Percentiles rank a stretch among this genome's conserved stretches.
These are phyloP conservation scores for Combretum micranthum DNA, from an alignment of 345 rosid genomes.

Conservation along the genomic window DNA sequence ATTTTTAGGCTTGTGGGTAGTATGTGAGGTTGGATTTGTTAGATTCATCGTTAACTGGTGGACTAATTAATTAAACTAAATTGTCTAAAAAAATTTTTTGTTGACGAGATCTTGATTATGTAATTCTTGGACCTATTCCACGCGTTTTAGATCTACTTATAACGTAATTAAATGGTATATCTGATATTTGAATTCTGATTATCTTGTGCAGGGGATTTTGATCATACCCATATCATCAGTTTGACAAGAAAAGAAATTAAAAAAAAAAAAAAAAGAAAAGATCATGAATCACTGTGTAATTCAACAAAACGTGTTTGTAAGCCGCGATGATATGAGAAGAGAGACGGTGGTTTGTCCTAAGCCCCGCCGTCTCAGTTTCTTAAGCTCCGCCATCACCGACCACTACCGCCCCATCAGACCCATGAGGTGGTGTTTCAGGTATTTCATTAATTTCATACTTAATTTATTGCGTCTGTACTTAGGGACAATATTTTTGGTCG, in stretches of 20 bases:
- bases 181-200: background rate
- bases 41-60: too few species aligned
- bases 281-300: slow-evolving; percentile 60
- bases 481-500: background rate
- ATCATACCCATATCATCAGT: too few species aligned
- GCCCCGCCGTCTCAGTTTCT: slow-evolving; percentile 56
- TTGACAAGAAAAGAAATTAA: too few species aligned
- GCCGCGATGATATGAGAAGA: slow-evolving; percentile 46
- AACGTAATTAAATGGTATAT: background rate
- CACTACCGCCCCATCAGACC: slow-evolving; percentile 43
- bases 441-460: background rate
- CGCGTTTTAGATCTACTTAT: background rate
- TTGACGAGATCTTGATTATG: slow-evolving; percentile 23
- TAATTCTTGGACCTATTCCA: slow-evolving; percentile 4
- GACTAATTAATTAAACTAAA: background rate
- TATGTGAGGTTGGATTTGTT: too few species aligned
- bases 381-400: slow-evolving; percentile 28
- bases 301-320: slow-evolving; percentile 38
- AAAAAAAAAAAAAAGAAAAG: background rate
- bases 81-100: background rate
- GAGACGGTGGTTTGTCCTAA: slow-evolving; percentile 63
- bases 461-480: background rate
- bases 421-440: slow-evolving; percentile 59
- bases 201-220: background rate
- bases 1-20: too few species aligned